Evolutionary conservation across 2,329 filamentous ascomycete genomes (phyloP).

Genomic region (Aspergillus alliaceus): DNA sequence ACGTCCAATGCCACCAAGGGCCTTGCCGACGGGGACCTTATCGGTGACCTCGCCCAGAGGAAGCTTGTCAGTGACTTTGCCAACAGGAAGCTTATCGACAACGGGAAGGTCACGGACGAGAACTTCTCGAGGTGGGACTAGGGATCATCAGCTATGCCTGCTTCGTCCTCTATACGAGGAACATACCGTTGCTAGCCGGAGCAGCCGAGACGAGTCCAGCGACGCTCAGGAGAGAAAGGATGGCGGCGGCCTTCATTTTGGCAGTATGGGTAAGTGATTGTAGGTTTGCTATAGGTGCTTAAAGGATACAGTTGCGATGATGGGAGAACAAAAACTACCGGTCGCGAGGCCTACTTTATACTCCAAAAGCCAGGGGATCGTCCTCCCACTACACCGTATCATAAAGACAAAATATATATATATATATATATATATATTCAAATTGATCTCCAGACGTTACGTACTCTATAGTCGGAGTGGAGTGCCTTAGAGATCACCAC

Average conservation of each 20-base stretch:
- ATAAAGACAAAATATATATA: too few relatives aligned
- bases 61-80: background rate
- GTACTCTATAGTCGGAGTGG: background rate
- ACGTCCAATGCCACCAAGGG: background rate
- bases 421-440: too few relatives aligned
- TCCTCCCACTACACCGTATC: background rate
- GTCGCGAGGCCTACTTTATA: background rate
- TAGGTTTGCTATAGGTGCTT: background rate
- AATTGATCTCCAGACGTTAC: background rate
- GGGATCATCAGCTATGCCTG: background rate
- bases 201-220: conserved; percentile 2
- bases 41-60: background rate
- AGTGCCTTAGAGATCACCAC: background rate
- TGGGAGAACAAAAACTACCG: background rate
- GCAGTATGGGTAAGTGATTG: background rate
- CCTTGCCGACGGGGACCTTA: background rate
- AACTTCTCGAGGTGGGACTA: background rate
- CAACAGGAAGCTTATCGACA: background rate
- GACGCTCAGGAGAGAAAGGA: conserved; percentile 5
- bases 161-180: background rate
- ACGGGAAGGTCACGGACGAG: background rate
- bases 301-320: background rate
- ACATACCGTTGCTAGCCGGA: background rate
- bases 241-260: conserved; percentile 6
- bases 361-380: background rate